Evolutionary conservation across 164 flowering plant genomes (phyloP), one percentile per base, ranked within the genome.

Genomic region (Nymphaea thermarum): DNA sequence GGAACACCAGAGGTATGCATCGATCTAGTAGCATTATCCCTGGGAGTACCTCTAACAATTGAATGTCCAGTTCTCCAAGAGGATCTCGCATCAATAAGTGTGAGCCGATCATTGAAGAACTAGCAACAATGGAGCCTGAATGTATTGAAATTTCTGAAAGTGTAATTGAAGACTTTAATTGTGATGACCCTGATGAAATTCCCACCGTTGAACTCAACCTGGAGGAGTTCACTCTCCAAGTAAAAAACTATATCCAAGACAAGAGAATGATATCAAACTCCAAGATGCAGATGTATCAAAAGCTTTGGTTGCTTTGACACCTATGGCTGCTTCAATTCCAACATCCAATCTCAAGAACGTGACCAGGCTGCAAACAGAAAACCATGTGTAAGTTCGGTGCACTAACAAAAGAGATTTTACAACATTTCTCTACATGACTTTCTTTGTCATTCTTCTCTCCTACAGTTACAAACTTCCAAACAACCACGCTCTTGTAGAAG

Each of bases 381-480:
- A 90, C 73, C 80, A 61, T 67, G 80, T 72, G 82, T 79, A 70
- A 79, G 82, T 51, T 51, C 14, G 0, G 14, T 5, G 8, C 57
- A 7, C 36, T 25, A 25, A 25, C 36, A 25, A 25, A 25, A 25
- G 36, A 25, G 36, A 25, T 25, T 51, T 8, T 51, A 15, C 8
- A 8, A 51, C 4, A 15, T 51, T 4, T 51, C 57, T 51, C 57
- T 51, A 51, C 57, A 51, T 7, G 57, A 15, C 8, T 3, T 51
- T 10, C 57, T 8, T 51, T 51, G 3, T 51, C 12, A 25, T 25
- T 67, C 59, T 62, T 41, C 64, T 41, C 72, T 36, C 36, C 51
- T 87, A 80, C 93, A 95, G 99, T 62, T 95, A 95, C 66, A 97
- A 95, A 78, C 88, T 95, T 70, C 98, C 98, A 75, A 97, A 95